Conservation (phyloP, 129 eudicot genomes). For the Flaveria trinervia region DNA sequence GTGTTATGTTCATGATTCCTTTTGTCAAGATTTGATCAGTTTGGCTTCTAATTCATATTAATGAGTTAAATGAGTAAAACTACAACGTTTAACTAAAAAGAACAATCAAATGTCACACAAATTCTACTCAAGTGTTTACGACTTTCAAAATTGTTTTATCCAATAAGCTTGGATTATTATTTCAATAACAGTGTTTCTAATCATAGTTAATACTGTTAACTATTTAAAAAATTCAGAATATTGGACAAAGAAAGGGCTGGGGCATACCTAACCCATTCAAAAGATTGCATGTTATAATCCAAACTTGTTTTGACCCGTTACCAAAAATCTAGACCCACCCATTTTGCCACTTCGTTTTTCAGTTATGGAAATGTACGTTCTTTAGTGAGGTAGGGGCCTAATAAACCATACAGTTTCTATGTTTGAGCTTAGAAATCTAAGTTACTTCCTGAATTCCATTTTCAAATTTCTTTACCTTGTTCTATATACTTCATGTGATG, state of each 20-base stretch:
- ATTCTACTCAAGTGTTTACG: background rate
- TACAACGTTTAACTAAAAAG: background rate
- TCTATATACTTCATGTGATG: background rate
- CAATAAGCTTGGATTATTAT: background rate
- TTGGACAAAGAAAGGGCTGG: background rate
- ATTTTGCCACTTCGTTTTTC: background rate
- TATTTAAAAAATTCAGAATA: background rate
- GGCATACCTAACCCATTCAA: background rate
- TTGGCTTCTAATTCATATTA: too few relatives aligned
- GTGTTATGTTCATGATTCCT: background rate
- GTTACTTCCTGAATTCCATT: background rate
- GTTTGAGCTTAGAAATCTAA: background rate
- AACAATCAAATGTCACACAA: background rate
- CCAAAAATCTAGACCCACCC: background rate
- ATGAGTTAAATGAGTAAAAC: background rate
- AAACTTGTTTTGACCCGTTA: background rate
- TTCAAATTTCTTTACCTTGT: background rate
- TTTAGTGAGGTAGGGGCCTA: background rate
- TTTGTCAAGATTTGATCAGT: background rate
- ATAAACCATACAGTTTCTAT: background rate
- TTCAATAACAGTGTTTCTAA: background rate
- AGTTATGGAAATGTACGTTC: background rate
- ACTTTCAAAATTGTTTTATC: background rate
- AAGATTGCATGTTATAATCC: background rate
- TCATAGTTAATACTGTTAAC: background rate